Evolutionary conservation across 768 basidiomycete species (phyloP), one percentile per base, ranked within the genome.

Genomic region (Suillus lakei): DNA sequence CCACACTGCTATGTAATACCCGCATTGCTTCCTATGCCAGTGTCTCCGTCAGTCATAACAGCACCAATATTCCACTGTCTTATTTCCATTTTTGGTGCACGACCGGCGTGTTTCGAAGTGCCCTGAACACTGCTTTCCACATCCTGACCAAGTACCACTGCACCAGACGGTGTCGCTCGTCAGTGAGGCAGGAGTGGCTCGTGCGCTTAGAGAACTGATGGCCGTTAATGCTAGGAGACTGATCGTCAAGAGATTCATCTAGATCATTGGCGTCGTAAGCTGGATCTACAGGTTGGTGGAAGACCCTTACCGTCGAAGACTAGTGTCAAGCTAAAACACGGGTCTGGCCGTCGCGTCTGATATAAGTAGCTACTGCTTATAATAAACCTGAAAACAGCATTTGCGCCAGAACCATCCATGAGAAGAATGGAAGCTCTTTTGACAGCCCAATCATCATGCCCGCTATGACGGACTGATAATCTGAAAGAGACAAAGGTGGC

Each of bases 11-110:
- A 18, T 26, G 18, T 53, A 9, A 28, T 10, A 55, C 38, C 38
- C 26, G 10, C 38, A 18, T 10, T 41, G 18, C 18, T 58, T 28
- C 36, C 16, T 12, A 3, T 21, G 38, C 26, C 38, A 59, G 30
- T 16, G 38, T 23, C 38, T 8, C 38, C 38, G 58, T n/a, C 60
- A 56, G 4, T 53, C 18, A 50, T 66, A 64, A 60, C 67, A 64
- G 28, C 68, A 69, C 65, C 61, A 64, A 36, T 66, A 69, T 58
- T 68, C 64, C 53, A 69, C 30, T 5, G 65, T 44, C 9, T 7
- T 15, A 28, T 53, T 38, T 32, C 55, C 44, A 15, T 51, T 46
- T 53, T 67, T 21, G 2, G 60, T 65, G 21, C 71, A 65, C 28
- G 58, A 15, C 39, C 65, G 59, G 13, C 30, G 59, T 18, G 60